phyloP scores from a whole-genome alignment of 2,329 filamentous ascomycete genomes.

The Alternaria viburni region DNA sequence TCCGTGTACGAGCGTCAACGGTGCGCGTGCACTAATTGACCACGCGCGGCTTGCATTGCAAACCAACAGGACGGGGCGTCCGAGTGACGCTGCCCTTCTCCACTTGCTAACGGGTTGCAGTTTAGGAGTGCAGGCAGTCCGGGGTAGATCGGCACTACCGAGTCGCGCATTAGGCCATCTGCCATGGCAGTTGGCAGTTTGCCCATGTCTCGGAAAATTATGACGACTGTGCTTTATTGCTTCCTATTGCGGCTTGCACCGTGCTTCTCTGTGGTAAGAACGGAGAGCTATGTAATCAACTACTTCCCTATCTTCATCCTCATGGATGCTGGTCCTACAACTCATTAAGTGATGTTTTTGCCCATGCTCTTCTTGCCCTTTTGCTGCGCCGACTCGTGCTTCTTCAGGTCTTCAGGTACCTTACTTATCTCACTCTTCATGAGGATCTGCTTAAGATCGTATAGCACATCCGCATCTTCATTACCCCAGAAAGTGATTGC shows the following conservation, averaged over 20 bases:
- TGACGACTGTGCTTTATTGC: not conserved
- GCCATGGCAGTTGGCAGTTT: not conserved
- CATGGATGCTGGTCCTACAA: not conserved
- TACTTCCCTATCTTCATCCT: not conserved
- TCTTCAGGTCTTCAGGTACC: constrained; percentile 87
- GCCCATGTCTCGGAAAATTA: not conserved
- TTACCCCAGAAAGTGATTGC: constrained; percentile 93
- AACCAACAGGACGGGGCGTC: not conserved
- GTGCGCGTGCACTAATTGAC: constrained; percentile 1
- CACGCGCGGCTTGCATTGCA: constrained; percentile 1
- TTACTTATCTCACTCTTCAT: constrained; percentile 86
- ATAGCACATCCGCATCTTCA: constrained; percentile 89
- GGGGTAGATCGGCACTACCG: constrained; percentile 21
- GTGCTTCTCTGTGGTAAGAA: not conserved
- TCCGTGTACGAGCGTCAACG: not conserved
- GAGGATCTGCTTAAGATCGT: constrained; percentile 95
- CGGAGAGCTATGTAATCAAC: not conserved
- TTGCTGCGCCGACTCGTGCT: constrained; percentile 90
- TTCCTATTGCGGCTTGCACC: not conserved
- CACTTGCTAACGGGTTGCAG: constrained; percentile 14
- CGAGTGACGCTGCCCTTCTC: constrained; percentile 16
- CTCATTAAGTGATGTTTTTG: constrained; percentile 17
- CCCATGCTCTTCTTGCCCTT: constrained; percentile 59
- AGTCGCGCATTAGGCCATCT: not conserved
- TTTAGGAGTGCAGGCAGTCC: constrained; percentile 9